phyloP scores from a whole-genome alignment of 2,329 filamentous ascomycete genomes.

The Saccharata proteae region DNA sequence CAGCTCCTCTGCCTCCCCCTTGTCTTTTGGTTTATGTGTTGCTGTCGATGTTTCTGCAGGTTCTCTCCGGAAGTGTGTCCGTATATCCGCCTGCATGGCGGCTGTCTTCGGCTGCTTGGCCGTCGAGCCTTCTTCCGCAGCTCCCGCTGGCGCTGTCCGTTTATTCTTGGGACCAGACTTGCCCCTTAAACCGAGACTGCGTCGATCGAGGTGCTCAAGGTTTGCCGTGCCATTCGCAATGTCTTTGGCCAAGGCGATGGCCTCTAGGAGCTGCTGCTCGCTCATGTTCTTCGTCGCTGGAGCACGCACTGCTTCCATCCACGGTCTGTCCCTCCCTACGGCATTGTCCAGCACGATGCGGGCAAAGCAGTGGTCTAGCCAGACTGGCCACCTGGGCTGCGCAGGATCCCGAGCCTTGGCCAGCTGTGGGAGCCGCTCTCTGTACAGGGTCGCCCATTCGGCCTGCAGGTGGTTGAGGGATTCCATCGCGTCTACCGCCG shows the following conservation, averaged over 20 bases:
- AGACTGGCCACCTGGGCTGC: slow-evolving; percentile 31
- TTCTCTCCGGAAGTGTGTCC: slow-evolving; percentile 17
- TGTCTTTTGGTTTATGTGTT: slow-evolving; percentile 2
- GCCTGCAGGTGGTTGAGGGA: slow-evolving; percentile 1
- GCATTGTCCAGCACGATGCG: slow-evolving; percentile 33
- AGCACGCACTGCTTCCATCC: slow-evolving; percentile 28
- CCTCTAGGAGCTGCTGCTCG: slow-evolving; percentile 22
- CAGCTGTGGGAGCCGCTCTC: slow-evolving; percentile 15
- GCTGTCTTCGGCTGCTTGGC: background rate
- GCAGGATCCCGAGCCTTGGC: slow-evolving; percentile 17
- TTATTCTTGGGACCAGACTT: slow-evolving; percentile 16
- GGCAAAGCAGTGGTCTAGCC: slow-evolving; percentile 33
- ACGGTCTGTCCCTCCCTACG: slow-evolving; percentile 27
- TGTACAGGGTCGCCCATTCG: slow-evolving; percentile 18
- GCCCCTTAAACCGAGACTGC: slow-evolving; percentile 28
- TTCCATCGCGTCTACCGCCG: too few relatives aligned
- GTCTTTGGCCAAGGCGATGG: slow-evolving; percentile 26
- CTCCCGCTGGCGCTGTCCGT: slow-evolving; percentile 3
- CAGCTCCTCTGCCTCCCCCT: slow-evolving; percentile 10
- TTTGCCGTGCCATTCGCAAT: slow-evolving; percentile 26
- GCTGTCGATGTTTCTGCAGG: background rate
- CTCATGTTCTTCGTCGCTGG: slow-evolving; percentile 35
- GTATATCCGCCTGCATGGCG: slow-evolving; percentile 11
- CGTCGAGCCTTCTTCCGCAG: slow-evolving; percentile 3
- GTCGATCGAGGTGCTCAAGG: slow-evolving; percentile 27